Evolutionary conservation across 805 yeast species (phyloP), one percentile per base, ranked within the genome.

Genomic region (Blastobotrys attinorum): DNA sequence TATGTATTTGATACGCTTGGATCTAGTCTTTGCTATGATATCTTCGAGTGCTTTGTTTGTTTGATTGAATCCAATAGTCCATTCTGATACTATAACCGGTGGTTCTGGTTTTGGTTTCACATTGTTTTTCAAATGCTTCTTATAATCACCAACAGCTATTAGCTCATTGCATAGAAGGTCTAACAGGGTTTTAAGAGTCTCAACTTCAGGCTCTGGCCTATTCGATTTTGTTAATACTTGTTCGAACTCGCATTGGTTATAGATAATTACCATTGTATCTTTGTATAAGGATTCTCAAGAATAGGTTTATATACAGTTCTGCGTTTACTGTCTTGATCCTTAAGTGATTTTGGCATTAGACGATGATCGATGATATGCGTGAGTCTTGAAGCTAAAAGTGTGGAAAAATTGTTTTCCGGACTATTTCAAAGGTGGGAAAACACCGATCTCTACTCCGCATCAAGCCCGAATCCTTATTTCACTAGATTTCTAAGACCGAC

Each of bases 211-310:
- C n/a, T n/a, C n/a, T n/a, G n/a, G n/a, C n/a, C n/a, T n/a, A n/a
- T n/a, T n/a, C n/a, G n/a, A n/a, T n/a, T n/a, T n/a, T n/a, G n/a
- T n/a, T n/a, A n/a, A n/a, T n/a, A n/a, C n/a, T n/a, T n/a, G n/a
- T n/a, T n/a, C n/a, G n/a, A n/a, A n/a, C n/a, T n/a, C n/a, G n/a
- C n/a, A n/a, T n/a, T n/a, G n/a, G n/a, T n/a, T n/a, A n/a, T n/a
- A 25, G 10, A 25, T 11, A 25, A 7, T 8, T 25, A 25, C 29
- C 29, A 55, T 10, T 15, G 43, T 13, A 48, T 42, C 23, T 47
- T 46, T 4, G 49, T 47, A 32, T 50, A 48, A 11, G 62, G 61
- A 37, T 51, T 50, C 15, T 58, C 62, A 3, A 58, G 44, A 3
- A 57, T 47, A 11, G 60, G 53, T 16, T 54, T 49, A 37, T 43